These are phyloP conservation scores for Cystofilobasidium macerans DNA, from an alignment of 768 basidiomycete genomes.

Conservation along the genomic window DNA sequence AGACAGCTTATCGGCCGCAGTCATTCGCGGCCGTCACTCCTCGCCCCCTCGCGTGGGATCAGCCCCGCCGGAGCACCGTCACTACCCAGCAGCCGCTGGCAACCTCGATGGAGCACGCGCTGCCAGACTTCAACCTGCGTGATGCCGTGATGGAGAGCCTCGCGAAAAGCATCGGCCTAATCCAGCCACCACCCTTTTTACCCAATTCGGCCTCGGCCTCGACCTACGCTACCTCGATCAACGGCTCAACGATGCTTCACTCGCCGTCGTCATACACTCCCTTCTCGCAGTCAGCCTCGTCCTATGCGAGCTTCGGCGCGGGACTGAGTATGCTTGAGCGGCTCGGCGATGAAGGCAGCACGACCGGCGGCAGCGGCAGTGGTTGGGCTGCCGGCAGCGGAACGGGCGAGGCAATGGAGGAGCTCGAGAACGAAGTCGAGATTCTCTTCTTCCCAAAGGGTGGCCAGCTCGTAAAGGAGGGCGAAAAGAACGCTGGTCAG, in stretches of 20 bases:
- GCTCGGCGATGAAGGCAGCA: slow-evolving; percentile 36
- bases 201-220: slow-evolving; percentile 17
- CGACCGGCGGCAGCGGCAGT: slow-evolving; percentile 52
- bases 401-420: slow-evolving; percentile 49
- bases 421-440: slow-evolving; percentile 91
- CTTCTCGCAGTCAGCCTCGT: slow-evolving; percentile 24
- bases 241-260: slow-evolving; percentile 10
- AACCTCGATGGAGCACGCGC: not conserved
- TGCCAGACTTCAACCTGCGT: slow-evolving; percentile 72
- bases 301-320: slow-evolving; percentile 34
- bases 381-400: slow-evolving; percentile 30
- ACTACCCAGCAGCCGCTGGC: not conserved
- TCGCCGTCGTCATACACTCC: slow-evolving; percentile 28
- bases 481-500: slow-evolving; percentile 72
- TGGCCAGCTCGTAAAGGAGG: slow-evolving; percentile 71
- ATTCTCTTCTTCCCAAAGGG: slow-evolving; percentile 87
- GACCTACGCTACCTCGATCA: not conserved
- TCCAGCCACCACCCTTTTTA: slow-evolving; percentile 56
- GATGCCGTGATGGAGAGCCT: slow-evolving; percentile 97
- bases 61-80: not conserved
- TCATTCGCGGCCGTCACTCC: slow-evolving; percentile 30
- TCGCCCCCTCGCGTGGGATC: slow-evolving; percentile 34
- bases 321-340: slow-evolving; percentile 33
- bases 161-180: slow-evolving; percentile 87
- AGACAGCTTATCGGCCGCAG: slow-evolving; percentile 34